These are phyloP conservation scores for Sesbania bispinosa DNA, from an alignment of 306 rosid species.

Conservation along the genomic window DNA sequence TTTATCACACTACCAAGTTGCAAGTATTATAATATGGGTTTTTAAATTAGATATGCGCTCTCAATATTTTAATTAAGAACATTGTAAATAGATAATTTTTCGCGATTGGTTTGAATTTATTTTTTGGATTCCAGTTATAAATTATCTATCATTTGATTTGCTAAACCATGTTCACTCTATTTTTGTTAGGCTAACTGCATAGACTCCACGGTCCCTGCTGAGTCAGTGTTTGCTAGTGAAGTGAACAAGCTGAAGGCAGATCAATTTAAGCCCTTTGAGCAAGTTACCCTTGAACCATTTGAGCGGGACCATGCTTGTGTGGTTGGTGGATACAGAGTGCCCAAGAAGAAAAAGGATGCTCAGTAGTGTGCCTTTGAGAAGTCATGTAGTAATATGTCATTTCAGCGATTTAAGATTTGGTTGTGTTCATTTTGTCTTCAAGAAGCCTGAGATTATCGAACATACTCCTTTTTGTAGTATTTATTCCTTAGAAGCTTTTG, in stretches of 20 bases:
- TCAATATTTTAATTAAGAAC: background rate
- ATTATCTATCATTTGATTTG: too few species aligned
- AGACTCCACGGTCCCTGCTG: slow-evolving; percentile 79
- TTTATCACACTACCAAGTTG: background rate
- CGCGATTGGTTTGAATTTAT: background rate
- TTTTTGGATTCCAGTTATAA: too few species aligned
- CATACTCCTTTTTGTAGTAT: background rate
- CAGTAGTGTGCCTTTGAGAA: background rate
- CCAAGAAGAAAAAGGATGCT: slow-evolving; percentile 59
- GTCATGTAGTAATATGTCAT: background rate
- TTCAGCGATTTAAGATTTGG: background rate
- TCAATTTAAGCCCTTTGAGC: slow-evolving; percentile 81
- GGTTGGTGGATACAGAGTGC: slow-evolving; percentile 65
- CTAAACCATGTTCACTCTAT: background rate
- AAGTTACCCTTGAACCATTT: slow-evolving; percentile 85
- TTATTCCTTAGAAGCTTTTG: background rate
- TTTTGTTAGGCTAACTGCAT: slow-evolving; percentile 86
- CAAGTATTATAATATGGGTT: too few species aligned
- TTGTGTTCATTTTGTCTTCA: background rate
- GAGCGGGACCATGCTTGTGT: slow-evolving; percentile 98
- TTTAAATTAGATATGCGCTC: too few species aligned
- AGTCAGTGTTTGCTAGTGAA: slow-evolving; percentile 66
- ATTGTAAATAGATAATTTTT: background rate
- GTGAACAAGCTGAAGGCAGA: slow-evolving; percentile 83
- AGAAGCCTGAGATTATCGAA: background rate